Evolutionary conservation across 306 rosid genomes (phyloP), one percentile per base, ranked within the genome.

Genomic region (Alnus rubra): DNA sequence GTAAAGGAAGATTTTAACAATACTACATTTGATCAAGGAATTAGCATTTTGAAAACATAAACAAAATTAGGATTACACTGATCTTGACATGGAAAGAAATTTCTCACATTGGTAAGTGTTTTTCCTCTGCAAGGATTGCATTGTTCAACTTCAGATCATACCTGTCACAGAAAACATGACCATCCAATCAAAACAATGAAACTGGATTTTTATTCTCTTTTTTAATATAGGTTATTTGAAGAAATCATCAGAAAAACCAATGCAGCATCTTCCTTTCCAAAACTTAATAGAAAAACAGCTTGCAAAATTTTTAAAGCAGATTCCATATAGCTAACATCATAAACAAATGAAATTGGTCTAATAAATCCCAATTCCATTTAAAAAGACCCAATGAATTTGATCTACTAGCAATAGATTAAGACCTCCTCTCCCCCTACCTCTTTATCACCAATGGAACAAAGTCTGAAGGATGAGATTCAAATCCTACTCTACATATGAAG

Each of bases 111-210:
- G 94, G 89, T 69, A 91, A 83, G 86, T 95, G 98, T 82, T 92
- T 95, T 35, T 92, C 98, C 87, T 95, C 98, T 0, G 98, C 96
- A 72, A 92, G 93, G 82, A 91, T 91, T 18, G 97, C 97, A 83
- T 92, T 54, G 91, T 95, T 92, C 82, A 81, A 77, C 89, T 90
- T 88, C 82, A 92, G 49, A 39, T 80, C 97, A 42, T 89, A 95
- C 58, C 98, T 95, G 95, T 31, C 48, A 67, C 49, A 56, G 45
- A 33, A 63, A 63, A 33, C 47, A 63, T 15, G 11, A 82, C 35
- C 37, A 60, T 13, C 60, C 62, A 30, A 53, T 13, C 76, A 73
- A 35, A 28, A 11, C 31, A 52, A 8, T 71, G 42, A 19, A 51
- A 23, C 64, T 58, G 14, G 10, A 58, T 58, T 58, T 23, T 28